Base-by-base conservation (phyloP, 2,329 filamentous ascomycete genomes). In the Aspergillus sp. region DNA sequence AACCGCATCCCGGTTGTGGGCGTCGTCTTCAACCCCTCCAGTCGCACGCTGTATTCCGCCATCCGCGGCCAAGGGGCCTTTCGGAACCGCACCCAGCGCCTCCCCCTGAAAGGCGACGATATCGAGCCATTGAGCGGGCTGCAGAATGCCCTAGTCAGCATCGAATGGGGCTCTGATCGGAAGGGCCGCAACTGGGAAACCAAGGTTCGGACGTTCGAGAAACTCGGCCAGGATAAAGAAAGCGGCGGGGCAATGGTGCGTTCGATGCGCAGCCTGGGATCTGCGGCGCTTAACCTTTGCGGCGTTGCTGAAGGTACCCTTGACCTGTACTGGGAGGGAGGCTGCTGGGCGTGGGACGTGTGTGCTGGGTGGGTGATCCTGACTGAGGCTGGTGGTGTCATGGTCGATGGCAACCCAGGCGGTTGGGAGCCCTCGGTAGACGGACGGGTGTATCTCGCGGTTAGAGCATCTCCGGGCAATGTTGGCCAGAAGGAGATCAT, bases 281-380 rank as follows among this genome's bases (percentile, higher is more conserved):
- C 74, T 6, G 83, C 83, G n/a, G 83, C 83, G 11, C 64, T 87
- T 60, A 86, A 86, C 63, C 66, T 85, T 13, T 86, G 84, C 62
- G 76, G 70, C 5, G 82, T 86, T 21, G 84, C 83, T 3, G 73
- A 75, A 32, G 83, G 83, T 0, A 71, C 73, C 19, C 53, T 85
- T 47, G 83, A 87, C 69, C 62, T 82, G n/a, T 86, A 85, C 55
- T 87, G 84, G 83, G 84, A 86, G 61, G 82, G 80, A 2, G 84
- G 84, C 0, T 85, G 81, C 61, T 86, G 82, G 83, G 81, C 81
- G 6, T 86, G 83, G 83, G 83, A 86, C 73, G 82, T 86, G 9
- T 85, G 81, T 62, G 83, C 83, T 4, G 84, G 79, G 0, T 85
- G 82, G 83, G 77, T 83, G 2, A 79, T 86, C 47, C 61, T 86